Evolutionary conservation across 2,329 filamentous ascomycete genomes (phyloP).

Genomic region (Ophiocordyceps camponoti-floridani): DNA sequence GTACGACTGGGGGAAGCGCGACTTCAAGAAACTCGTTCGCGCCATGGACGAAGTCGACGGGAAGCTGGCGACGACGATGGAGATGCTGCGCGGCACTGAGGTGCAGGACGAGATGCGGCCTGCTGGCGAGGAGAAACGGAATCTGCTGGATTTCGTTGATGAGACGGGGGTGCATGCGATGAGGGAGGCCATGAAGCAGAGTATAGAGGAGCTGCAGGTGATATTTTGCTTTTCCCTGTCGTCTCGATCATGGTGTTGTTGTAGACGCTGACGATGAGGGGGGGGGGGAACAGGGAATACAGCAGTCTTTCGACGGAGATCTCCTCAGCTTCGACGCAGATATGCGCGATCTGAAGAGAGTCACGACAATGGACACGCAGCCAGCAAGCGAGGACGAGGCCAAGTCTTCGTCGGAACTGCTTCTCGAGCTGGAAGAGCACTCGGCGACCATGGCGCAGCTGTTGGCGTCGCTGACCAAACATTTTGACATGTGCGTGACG

Average conservation of each 20-base stretch:
- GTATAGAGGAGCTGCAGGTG: conserved; percentile 48
- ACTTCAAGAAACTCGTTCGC: conserved; percentile 43
- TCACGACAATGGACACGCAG: conserved; percentile 22
- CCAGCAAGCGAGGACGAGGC: conserved; percentile 13
- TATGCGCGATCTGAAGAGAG: conserved; percentile 44
- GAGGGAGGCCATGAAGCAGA: conserved; percentile 47
- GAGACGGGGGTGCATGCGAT: conserved; percentile 50
- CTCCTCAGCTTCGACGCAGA: conserved; percentile 60
- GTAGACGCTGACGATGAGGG: conserved; percentile 8
- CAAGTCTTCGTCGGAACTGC: conserved; percentile 21
- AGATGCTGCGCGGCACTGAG: conserved; percentile 40
- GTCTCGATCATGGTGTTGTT: not conserved
- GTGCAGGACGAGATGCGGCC: conserved; percentile 49
- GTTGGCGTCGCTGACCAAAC: conserved; percentile 62
- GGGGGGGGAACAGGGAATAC: conserved; percentile 26
- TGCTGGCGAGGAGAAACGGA: conserved; percentile 37
- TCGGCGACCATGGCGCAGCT: conserved; percentile 70
- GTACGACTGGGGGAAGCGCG: conserved; percentile 37
- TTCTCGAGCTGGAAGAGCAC: conserved; percentile 50
- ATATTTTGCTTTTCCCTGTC: conserved; percentile 3
- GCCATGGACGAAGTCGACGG: conserved; percentile 49
- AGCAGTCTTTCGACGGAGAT: conserved; percentile 60
- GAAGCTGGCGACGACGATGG: conserved; percentile 48
- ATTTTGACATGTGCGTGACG: conserved; percentile 87
- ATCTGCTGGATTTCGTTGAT: conserved; percentile 60